Evolutionary conservation across 257 asterid genomes (phyloP), one percentile per base, ranked within the genome.

Genomic region (Jacaranda copaia): DNA sequence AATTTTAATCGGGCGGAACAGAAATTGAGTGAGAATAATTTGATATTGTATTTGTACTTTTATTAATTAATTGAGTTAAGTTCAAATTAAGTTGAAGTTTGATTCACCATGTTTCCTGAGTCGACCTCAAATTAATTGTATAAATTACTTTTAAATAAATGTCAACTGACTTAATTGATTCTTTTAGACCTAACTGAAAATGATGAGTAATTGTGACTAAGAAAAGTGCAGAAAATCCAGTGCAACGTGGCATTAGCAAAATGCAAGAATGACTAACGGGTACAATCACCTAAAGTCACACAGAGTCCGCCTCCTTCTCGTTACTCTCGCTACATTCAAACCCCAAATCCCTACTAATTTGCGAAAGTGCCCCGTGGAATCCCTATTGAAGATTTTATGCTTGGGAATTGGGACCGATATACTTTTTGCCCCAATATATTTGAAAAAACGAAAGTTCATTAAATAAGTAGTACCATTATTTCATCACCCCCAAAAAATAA

Each of bases 191-290:
- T 2, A 25, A 25, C 1, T 42, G 6, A 8, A 3, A 42, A 42
- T n/a, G 20, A 60, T 35, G 11, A 35, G 20, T 36, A 12, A 61
- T 61, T 16, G 45, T 36, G 45, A 38, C 45, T 14, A 25, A 25
- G 10, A 7, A 7, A 42, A 12, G 51, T 48, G 49, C 11, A 18
- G 55, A 2, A 2, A 16, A 63, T 74, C 0, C 35, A 49, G 55
- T 38, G 55, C 32, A 11, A 63, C 79, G 79, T 75, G 73, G 79
- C 72, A 49, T 14, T n/a, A 51, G 7, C 7, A 35, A 46, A 45
- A 60, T n/a, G 55, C 6, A 12, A 18, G 2, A 16, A 25, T 25
- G 32, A 25, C 32, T 25, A 25, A 14, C 7, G 5, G 18, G 14
- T 25, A 20, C 14, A 20, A 25, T 10, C 25, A 10, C 46, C 1